Conservation (phyloP, 2,329 filamentous ascomycete genomes). For the Neonectria punicea region DNA sequence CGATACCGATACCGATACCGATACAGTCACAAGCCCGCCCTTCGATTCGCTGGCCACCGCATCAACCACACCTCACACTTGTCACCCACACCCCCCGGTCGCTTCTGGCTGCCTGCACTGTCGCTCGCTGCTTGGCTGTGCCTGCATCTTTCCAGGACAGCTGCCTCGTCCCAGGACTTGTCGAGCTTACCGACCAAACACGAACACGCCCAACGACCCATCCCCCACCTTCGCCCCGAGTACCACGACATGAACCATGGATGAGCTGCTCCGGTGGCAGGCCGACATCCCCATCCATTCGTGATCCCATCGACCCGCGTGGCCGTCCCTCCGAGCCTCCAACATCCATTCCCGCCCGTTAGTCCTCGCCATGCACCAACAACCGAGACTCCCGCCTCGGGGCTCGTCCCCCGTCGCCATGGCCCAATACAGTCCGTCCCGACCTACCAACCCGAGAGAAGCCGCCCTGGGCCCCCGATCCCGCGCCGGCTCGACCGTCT, state of each 20-base stretch:
- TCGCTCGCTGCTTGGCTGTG: constrained; percentile 23
- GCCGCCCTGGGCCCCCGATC: constrained; percentile 52
- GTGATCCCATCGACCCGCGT: constrained; percentile 37
- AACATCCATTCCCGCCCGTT: constrained; percentile 4
- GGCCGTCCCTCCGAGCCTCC: constrained; percentile 17
- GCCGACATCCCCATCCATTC: constrained; percentile 45
- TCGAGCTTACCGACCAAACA: constrained; percentile 2
- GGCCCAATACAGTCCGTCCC: constrained; percentile 75
- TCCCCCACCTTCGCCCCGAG: constrained; percentile 19
- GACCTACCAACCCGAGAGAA: constrained; percentile 82
- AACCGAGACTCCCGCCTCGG: constrained; percentile 79
- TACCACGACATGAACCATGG: constrained; percentile 46
- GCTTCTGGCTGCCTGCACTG: constrained; percentile 31
- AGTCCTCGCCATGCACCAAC: constrained; percentile 81
- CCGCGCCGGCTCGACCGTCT: constrained; percentile 56
- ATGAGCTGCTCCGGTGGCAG: constrained; percentile 48
- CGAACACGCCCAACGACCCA: constrained; percentile 20
- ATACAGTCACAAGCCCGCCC: constrained; percentile 5
- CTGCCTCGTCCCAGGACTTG: constrained; percentile 24
- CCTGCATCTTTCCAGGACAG: constrained; percentile 37
- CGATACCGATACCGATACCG: constrained; percentile 24
- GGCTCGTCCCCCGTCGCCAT: constrained; percentile 78
- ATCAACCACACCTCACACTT: constrained; percentile 17
- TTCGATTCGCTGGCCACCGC: constrained; percentile 14
- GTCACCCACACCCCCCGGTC: constrained; percentile 11